These are phyloP conservation scores for Sporothrix sp. DNA, from an alignment of 2,329 filamentous ascomycete species.

Conservation along the genomic window DNA sequence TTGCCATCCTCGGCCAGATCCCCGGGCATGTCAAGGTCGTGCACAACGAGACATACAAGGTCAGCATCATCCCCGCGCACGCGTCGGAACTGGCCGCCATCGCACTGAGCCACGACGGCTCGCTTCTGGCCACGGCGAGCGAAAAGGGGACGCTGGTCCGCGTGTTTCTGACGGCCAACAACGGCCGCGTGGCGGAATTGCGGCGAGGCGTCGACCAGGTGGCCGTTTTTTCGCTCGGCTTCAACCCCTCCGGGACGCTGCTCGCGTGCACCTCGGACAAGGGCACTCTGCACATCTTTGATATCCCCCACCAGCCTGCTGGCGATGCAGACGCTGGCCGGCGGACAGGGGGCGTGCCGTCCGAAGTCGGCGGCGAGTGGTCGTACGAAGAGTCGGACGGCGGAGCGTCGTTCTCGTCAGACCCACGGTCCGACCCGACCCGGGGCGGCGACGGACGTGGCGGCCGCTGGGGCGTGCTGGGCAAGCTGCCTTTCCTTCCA, in stretches of 20 bases:
- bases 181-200: constrained; percentile 72
- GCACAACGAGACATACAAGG: constrained; percentile 64
- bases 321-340: neutral
- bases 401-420: constrained; percentile 8
- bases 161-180: constrained; percentile 71
- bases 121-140: constrained; percentile 79
- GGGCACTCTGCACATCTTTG: constrained; percentile 88
- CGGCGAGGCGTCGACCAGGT: constrained; percentile 83
- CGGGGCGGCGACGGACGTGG: constrained; percentile 29
- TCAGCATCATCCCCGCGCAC: constrained; percentile 91
- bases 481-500: constrained; percentile 75
- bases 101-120: constrained; percentile 67
- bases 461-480: constrained; percentile 77
- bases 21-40: constrained; percentile 83
- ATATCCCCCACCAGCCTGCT: constrained; percentile 51
- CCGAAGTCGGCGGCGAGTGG: constrained; percentile 16
- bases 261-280: constrained; percentile 95
- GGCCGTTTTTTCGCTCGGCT: constrained; percentile 75
- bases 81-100: constrained; percentile 69
- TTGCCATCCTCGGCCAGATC: constrained; percentile 79
- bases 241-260: constrained; percentile 70
- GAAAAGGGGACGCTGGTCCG: constrained; percentile 85
- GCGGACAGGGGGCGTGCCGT: neutral
- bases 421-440: constrained; percentile 11
- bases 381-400: constrained; percentile 15